These are phyloP conservation scores for Ophiosphaerella korrae DNA, from an alignment of 2,329 filamentous ascomycete genomes.

Conservation along the genomic window DNA sequence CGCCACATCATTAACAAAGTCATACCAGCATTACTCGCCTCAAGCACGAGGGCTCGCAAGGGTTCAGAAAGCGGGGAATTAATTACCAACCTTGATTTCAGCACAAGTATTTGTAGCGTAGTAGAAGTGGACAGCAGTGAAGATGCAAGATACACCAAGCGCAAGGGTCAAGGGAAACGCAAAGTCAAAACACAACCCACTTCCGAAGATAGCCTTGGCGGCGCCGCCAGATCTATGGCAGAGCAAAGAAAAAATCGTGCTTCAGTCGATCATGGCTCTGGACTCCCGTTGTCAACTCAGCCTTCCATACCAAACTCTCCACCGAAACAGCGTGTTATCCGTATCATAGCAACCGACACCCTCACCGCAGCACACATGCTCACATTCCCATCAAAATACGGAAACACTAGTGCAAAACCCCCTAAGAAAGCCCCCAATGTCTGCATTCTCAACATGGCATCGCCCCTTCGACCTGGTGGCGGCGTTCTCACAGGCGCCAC, in stretches of 20 bases:
- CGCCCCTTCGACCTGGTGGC: constrained; percentile 64
- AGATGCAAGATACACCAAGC: constrained; percentile 33
- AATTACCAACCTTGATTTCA: constrained; percentile 45
- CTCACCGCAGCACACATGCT: constrained; percentile 58
- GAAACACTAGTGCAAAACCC: background rate
- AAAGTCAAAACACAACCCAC: constrained; percentile 25
- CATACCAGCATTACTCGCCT: constrained; percentile 61
- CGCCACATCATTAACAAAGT: constrained; percentile 63
- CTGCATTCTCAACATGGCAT: constrained; percentile 68
- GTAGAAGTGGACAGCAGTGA: constrained; percentile 2
- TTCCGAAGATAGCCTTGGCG: constrained; percentile 5
- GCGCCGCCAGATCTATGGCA: constrained; percentile 7
- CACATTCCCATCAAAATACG: constrained; percentile 15
- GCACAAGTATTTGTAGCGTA: background rate
- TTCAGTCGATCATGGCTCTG: constrained; percentile 14
- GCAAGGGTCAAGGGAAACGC: constrained; percentile 41
- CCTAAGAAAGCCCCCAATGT: constrained; percentile 47
- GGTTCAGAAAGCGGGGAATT: constrained; percentile 61
- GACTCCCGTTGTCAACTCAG: constrained; percentile 5
- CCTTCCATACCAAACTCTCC: background rate
- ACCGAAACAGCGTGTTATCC: constrained; percentile 44
- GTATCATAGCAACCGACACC: constrained; percentile 58
- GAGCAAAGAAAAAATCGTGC: constrained; percentile 15
- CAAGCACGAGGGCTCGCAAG: constrained; percentile 60
- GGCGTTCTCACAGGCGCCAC: constrained; percentile 65